Evolutionary conservation across 2,329 filamentous ascomycete genomes (phyloP).

Genomic region (Alternaria panax): DNA sequence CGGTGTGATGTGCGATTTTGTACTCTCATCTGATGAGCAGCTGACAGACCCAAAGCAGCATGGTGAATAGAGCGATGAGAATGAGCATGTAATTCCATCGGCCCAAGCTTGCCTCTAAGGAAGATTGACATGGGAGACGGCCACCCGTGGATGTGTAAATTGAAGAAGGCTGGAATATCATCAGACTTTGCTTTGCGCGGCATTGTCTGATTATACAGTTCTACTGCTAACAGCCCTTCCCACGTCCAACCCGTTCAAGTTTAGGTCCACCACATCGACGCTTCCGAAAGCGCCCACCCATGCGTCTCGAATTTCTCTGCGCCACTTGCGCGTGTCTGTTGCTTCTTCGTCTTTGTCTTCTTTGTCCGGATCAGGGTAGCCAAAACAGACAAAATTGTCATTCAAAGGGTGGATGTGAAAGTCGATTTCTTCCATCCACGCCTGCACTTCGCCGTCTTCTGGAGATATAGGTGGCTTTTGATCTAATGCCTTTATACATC

Average conservation of each 20-base stretch:
- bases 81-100: not conserved
- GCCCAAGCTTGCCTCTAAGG: not conserved
- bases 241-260: not conserved
- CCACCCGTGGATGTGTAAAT: not conserved
- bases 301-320: not conserved
- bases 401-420: no score
- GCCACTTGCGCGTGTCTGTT: not conserved
- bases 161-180: not conserved
- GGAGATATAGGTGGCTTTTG: no score
- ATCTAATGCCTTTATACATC: no score
- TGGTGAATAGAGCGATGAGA: not conserved
- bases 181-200: not conserved
- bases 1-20: constrained; percentile 51
- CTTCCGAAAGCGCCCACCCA: not conserved
- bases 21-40: constrained; percentile 5
- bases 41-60: not conserved
- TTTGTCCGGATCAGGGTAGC: no score
- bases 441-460: no score
- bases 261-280: not conserved
- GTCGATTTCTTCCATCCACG: no score
- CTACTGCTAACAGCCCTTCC: not conserved
- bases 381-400: no score
- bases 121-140: not conserved
- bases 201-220: not conserved
- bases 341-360: no score